Evolutionary conservation across 164 flowering plant species (phyloP).

Genomic region (Akebia trifoliata): DNA sequence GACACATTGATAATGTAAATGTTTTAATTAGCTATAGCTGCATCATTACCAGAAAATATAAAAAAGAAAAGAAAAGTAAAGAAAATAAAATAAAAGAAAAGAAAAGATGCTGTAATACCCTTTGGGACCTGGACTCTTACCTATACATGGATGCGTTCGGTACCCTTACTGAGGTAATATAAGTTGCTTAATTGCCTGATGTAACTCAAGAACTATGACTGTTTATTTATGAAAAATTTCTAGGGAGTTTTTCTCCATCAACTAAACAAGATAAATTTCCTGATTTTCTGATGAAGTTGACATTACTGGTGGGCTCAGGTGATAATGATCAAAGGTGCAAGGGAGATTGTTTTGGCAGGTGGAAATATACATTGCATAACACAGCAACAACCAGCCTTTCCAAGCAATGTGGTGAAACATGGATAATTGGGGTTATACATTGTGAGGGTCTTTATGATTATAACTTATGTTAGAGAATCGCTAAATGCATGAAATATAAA

Average conservation of each 20-base stretch:
- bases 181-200: too few relatives aligned
- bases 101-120: background rate
- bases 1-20: background rate
- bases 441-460: too few relatives aligned
- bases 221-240: background rate
- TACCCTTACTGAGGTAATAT: too few relatives aligned
- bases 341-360: conserved; percentile 83
- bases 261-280: background rate
- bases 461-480: too few relatives aligned
- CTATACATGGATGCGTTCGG: background rate
- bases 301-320: conserved; percentile 39
- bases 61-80: too few relatives aligned
- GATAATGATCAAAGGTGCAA: conserved; percentile 74
- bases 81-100: too few relatives aligned
- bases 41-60: too few relatives aligned
- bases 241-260: background rate
- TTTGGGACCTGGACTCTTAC: background rate
- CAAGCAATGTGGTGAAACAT: conserved; percentile 12
- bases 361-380: conserved; percentile 97
- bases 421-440: too few relatives aligned
- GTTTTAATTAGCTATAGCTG: background rate
- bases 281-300: background rate
- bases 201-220: background rate
- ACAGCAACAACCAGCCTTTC: conserved; percentile 79
- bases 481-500: too few relatives aligned